Base-by-base conservation (phyloP, 257 asterid species). In the Lantana camara region DNA sequence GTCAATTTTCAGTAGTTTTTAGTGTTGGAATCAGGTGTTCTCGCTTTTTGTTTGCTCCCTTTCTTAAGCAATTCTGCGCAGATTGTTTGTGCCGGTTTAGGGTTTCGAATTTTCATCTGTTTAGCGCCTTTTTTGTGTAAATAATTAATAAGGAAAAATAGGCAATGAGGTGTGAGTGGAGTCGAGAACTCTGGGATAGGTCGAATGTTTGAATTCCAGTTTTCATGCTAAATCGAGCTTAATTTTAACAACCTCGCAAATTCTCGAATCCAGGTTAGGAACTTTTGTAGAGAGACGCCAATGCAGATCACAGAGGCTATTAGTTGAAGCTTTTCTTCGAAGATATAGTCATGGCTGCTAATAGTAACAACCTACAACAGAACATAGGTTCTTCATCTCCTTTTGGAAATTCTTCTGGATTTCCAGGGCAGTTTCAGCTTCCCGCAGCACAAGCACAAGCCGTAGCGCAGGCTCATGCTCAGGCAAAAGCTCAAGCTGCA, bases 381-480 rank as follows among this genome's bases (percentile, higher is more conserved):
- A 80, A 49, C 44, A 38, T 70, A 2, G 94, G 94, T 74, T 81
- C 61, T 58, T 76, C 90, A 7, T 80, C 90, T 63, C 83, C 90
- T 20, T 82, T 78, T 51, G 83, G 82, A 22, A 80, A 70, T 74
- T 69, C 87, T 7, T 22, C 93, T 40, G 85, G 82, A 3, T 83
- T 78, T 63, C 81, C 90, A 0, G 73, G 79, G 13, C 83, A 81
- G 58, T 82, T 74, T 74, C 88, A 85, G 70, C 73, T 85, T 44
- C 54, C 82, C 47, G 77, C 85, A 5, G 88, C 86, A 54, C 88
- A 82, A 41, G 85, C 77, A 23, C 92, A 85, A 64, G 92, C 89
- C 52, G 41, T 75, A 34, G 81, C 83, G 32, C 85, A 82, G 51
- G 87, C 83, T 34, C 84, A 82, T 6, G 86, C 81, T 2, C 83